Evolutionary conservation across 2,329 filamentous ascomycete species (phyloP).

Genomic region (Neonectria ditissima): DNA sequence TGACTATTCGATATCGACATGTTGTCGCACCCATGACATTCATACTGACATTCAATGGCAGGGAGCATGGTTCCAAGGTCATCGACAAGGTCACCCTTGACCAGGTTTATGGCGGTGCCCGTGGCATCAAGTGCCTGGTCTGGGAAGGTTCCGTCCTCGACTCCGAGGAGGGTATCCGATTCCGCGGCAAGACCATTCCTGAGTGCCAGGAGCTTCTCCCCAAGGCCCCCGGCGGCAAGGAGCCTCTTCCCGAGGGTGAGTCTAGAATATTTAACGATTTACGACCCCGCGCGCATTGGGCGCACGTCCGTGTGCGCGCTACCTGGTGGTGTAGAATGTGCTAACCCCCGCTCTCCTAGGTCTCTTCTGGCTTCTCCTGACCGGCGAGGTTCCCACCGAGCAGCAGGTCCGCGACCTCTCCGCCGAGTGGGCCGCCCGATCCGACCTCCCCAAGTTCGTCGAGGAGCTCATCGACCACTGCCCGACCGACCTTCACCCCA

Average conservation of each 20-base stretch:
- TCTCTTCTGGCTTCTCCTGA: constrained; percentile 99
- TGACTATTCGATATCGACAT: constrained; percentile 19
- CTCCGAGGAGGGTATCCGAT: constrained; percentile 98
- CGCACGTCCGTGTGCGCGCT: constrained; percentile 9
- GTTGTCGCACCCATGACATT: constrained; percentile 2
- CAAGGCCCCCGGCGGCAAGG: constrained; percentile 95
- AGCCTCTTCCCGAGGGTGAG: constrained; percentile 93
- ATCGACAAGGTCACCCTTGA: constrained; percentile 98
- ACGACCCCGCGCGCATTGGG: constrained; percentile 18
- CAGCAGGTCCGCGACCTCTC: constrained; percentile 98
- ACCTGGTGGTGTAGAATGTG: constrained; percentile 8
- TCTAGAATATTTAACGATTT: constrained; percentile 10
- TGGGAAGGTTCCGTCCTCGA: constrained; percentile 99
- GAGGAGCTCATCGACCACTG: constrained; percentile 99
- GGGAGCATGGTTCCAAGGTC: constrained; percentile 95
- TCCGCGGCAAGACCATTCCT: constrained; percentile 98
- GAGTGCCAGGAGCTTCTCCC: constrained; percentile 98
- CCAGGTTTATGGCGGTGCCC: constrained; percentile 99
- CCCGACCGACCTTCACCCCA: constrained; percentile 98
- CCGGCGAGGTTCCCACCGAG: constrained; percentile 96
- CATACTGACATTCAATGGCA: constrained; percentile 53
- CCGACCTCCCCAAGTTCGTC: constrained; percentile 96
- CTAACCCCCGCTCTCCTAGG: constrained; percentile 59
- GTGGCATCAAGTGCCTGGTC: constrained; percentile 97
- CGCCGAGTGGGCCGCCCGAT: constrained; percentile 97